Base-by-base conservation (phyloP, 768 basidiomycete genomes). In the Pholiota microspora region DNA sequence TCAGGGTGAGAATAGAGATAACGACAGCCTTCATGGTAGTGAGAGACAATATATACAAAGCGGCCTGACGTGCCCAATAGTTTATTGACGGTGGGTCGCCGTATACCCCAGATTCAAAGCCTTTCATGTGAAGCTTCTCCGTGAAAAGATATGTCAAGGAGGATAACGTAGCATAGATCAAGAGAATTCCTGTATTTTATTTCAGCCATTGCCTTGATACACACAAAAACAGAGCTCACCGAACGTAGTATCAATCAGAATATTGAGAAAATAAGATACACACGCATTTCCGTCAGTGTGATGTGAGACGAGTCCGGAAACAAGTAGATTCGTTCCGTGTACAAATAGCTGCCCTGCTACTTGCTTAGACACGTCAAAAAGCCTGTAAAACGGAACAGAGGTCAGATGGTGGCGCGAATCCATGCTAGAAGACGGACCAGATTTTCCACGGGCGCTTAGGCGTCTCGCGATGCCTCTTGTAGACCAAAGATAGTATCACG, bases 351-450 rank as follows among this genome's bases (percentile, higher is more conserved):
- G 88, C 44, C 92, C 96, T 12, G 89, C 78, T 51, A 97, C 74
- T 75, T 98, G 95, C 69, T 97, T 97, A 2, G 86, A 88, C 4
- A 97, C 89, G 63, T 97, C 94, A 68, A 91, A 94, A n/a, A 89
- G 66, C 93, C 91, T 93, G 42, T 15, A 28, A 44, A 42, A 50
- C 45, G 23, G 31, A 57, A 52, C n/a, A 31, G 32, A 18, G 32
- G 27, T 9, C 10, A 34, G 44, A 46, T 40, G 25, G 51, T 25
- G 28, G 32, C 35, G 59, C 35, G 46, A 36, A 50, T 29, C 25
- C n/a, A 25, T 1, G 27, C 16, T 25, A 18, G 9, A 18, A 54
- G 59, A 66, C 83, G 55, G 61, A 89, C 93, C 96, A 98, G 73
- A 97, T 96, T 62, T 80, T 77, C 96, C 96, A 98, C 16, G 86